Conservation (phyloP, 1,284 basidiomycete species). For the Phellopilus nigrolimitatus region DNA sequence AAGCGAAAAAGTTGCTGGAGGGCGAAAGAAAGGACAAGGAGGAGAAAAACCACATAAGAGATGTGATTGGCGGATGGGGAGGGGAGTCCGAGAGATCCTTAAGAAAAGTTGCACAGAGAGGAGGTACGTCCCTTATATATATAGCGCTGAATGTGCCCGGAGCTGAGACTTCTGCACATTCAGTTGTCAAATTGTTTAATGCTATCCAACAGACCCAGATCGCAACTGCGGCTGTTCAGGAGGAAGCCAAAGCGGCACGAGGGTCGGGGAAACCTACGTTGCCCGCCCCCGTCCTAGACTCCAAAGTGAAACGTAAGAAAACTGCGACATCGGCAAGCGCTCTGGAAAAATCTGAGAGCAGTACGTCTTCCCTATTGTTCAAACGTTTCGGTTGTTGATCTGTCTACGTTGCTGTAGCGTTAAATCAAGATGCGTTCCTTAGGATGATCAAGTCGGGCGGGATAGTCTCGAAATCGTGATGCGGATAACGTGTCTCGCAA, state of each 20-base stretch:
- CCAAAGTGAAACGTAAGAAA: conserved; percentile 38
- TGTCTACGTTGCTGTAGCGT: conserved; percentile 34
- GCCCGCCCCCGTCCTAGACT: conserved; percentile 53
- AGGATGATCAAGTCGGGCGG: conserved; percentile 76
- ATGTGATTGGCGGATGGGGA: conserved; percentile 81
- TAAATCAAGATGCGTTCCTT: conserved; percentile 70
- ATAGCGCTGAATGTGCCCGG: background rate
- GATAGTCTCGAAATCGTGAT: conserved; percentile 47
- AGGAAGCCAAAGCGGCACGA: conserved; percentile 53
- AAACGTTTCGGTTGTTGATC: background rate
- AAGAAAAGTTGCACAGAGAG: conserved; percentile 77
- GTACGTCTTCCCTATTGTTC: conserved; percentile 30
- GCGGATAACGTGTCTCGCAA: no score
- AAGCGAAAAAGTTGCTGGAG: conserved; percentile 63
- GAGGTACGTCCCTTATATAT: conserved; percentile 48
- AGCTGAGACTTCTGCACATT: no score
- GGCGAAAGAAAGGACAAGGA: conserved; percentile 72
- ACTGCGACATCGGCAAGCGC: conserved; percentile 48
- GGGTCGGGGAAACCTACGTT: conserved; percentile 71
- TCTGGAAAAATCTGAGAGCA: conserved; percentile 52
- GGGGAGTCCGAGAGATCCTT: conserved; percentile 70
- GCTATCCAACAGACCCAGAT: conserved; percentile 74
- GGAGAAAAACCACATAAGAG: conserved; percentile 63
- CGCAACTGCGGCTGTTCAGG: conserved; percentile 43
- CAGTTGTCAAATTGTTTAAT: conserved; percentile 80